Evolutionary conservation across 108 stramenopile species (phyloP).

Genomic region (Conticribra guillardii): DNA sequence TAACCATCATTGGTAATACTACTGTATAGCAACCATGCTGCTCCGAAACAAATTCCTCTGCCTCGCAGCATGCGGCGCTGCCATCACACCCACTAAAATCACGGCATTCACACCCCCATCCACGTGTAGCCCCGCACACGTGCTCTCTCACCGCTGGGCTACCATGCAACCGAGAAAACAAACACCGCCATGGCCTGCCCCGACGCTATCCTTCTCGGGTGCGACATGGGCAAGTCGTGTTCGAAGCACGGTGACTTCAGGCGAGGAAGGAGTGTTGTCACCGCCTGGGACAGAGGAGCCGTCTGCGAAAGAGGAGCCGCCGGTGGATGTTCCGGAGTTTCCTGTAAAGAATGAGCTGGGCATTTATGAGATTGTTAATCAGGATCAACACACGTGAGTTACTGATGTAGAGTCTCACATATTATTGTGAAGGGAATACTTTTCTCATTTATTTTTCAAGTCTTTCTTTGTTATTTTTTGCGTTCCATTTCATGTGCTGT

Average conservation of each 20-base stretch:
- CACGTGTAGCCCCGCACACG: neutral
- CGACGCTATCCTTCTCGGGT: neutral
- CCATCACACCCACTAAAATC: slow-evolving; percentile 4
- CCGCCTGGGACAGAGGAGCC: too few relatives aligned
- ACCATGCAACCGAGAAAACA: neutral
- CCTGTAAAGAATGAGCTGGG: slow-evolving; percentile 31
- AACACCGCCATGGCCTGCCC: neutral
- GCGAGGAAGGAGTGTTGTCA: slow-evolving; percentile 15
- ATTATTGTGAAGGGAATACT: neutral
- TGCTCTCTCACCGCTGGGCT: neutral
- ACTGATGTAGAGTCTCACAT: neutral
- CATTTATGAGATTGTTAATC: slow-evolving; percentile 44
- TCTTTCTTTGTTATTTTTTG: too few relatives aligned
- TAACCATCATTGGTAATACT: too few relatives aligned
- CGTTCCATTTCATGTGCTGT: too few relatives aligned
- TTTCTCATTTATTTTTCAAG: neutral
- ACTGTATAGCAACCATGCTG: slow-evolving; percentile 17
- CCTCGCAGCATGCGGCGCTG: slow-evolving; percentile 14
- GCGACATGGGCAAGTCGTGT: neutral
- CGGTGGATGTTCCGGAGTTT: slow-evolving; percentile 36
- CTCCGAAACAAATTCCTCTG: slow-evolving; percentile 22
- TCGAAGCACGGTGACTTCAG: slow-evolving; percentile 32
- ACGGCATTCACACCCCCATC: slow-evolving; percentile 15
- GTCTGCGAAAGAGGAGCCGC: neutral
- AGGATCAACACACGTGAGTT: slow-evolving; percentile 51